phyloP scores from a whole-genome alignment of 2,329 filamentous ascomycete species.

The Ambrosiella cleistominuta region DNA sequence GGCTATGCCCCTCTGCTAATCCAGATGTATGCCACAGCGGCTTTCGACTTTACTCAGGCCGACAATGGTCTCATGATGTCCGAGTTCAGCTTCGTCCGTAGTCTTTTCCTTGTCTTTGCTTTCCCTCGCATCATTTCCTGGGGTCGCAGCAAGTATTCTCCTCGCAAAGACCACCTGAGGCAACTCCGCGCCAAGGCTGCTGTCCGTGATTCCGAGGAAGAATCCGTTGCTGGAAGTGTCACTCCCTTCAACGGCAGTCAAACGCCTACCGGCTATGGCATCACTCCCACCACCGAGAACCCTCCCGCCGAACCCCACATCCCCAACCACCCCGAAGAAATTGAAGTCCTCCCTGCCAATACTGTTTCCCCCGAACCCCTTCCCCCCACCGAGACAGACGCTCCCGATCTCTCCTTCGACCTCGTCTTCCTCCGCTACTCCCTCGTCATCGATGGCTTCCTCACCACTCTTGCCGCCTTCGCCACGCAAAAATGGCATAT shows the following conservation, averaged over 20 bases:
- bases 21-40: slow-evolving; percentile 40
- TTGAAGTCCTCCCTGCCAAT: slow-evolving; percentile 25
- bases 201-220: slow-evolving; percentile 1
- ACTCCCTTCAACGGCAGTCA: slow-evolving; percentile 4
- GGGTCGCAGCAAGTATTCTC: slow-evolving; percentile 20
- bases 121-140: slow-evolving; percentile 35
- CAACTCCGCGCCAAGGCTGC: slow-evolving; percentile 7
- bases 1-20: slow-evolving; percentile 47
- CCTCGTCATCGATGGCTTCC: slow-evolving; percentile 42
- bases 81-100: slow-evolving; percentile 35
- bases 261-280: slow-evolving; percentile 4
- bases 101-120: slow-evolving; percentile 35
- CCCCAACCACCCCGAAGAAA: slow-evolving; percentile 23
- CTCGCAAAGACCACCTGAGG: slow-evolving; percentile 1
- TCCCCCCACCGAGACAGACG: slow-evolving; percentile 21
- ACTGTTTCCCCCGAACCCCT: slow-evolving; percentile 28
- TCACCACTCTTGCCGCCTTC: slow-evolving; percentile 47
- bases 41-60: slow-evolving; percentile 35
- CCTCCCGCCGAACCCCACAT: slow-evolving; percentile 14
- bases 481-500: slow-evolving; percentile 49
- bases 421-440: slow-evolving; percentile 50
- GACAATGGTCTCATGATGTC: slow-evolving; percentile 41
- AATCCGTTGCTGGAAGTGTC: neutral
- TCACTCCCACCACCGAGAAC: slow-evolving; percentile 2
- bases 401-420: slow-evolving; percentile 37